Base-by-base conservation (phyloP, 805 yeast species). In the Starmerella floricola region DNA sequence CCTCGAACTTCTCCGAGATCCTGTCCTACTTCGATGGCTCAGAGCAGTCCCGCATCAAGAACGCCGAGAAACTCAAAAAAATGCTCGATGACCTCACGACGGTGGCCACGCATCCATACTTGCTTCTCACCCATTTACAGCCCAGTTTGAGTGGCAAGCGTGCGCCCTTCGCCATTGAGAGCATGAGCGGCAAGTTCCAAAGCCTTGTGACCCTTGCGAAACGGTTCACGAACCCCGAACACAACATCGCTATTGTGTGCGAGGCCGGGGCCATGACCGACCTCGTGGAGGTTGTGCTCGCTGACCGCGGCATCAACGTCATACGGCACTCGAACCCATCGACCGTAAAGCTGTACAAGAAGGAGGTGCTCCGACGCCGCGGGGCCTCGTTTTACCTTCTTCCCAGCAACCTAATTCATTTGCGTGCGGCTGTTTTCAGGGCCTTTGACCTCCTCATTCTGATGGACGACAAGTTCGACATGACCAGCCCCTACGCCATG, bases 1-100 rank as follows among this genome's bases (percentile, higher is more conserved):
- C 94, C 1, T 66, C 86, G 31, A 97, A 88, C 61, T 88, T 87
- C 58, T 76, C 88, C 27, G 97, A 87, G 57, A 85, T 88, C 44
- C 66, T 88, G 52, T 78, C 85, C 61, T 87, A 79, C 58, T 86
- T 83, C 55, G 94, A 85, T 41, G 66, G 61, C 32, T 47, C 58
- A n/a, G 52, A 59, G 36, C 76, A 73, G 38, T 69, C 69, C 36
- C 73, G 82, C 23, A 72, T 81, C 29, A 40, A 38, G 32, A 66
- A 83, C 55, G 78, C 93, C 0, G 39, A 32, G 6, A 48, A 48
- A 41, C 67, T 88, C 58, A 72, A 76, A 46, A 79, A 83, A 6
- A 73, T 93, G 60, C 72, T 83, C 45, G 61, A 72, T 44, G 86
- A 87, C 61, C 74, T 87, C 34, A 79, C 78, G 57, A 67, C 79